Base-by-base conservation (phyloP, 2,329 filamentous ascomycete species). In the Xylaria sp. region DNA sequence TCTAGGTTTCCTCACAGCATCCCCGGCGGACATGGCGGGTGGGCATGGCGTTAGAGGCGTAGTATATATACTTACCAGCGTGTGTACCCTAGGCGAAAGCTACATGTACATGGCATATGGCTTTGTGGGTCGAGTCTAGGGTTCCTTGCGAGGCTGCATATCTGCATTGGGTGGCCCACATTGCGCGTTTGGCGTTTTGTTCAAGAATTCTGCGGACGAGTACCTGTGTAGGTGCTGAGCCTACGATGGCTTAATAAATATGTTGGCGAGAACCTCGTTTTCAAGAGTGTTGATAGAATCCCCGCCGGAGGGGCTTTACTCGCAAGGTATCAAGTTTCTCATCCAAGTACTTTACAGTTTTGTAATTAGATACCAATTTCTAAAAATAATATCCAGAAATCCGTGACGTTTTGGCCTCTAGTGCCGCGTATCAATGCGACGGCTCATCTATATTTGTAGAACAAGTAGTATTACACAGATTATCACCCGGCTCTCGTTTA, bases 11-110 rank as follows among this genome's bases (percentile, higher is more conserved):
- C 73, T 74, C 72, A 68, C 70, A 71, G 62, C 63, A 67, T 69
- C 60, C 60, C 48, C 48, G 71, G 70, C 74, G 71, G 73, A 74
- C 74, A 76, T 73, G 69, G 72, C 70, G 68, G 71, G 67, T 70
- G 69, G 76, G 75, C 75, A 71, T 66, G 79, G 79, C 77, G 79
- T 81, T 68, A 48, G 69, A 69, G 79, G 79, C 76, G 78, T 76
- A 76, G 71, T 68, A 58, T 66, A 53, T 71, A 74, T 75, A 73
- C 71, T 73, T 67, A 71, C 70, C 66, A 68, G 69, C 67, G 71
- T 69, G 64, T 68, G 63, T 68, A 57, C 67, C 70, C 58, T 59
- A 43, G 51, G 61, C 58, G 63, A 48, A 53, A 63, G 60, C 63
- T 63, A 60, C 63, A 62, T 65, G 58, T 48, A 52, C 37, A 44